A percentile compares a stretch with the other conserved stretches of the same genome.
These are phyloP conservation scores for Neonectria punicea DNA, from an alignment of 2,329 filamentous ascomycete species.

Conservation along the genomic window DNA sequence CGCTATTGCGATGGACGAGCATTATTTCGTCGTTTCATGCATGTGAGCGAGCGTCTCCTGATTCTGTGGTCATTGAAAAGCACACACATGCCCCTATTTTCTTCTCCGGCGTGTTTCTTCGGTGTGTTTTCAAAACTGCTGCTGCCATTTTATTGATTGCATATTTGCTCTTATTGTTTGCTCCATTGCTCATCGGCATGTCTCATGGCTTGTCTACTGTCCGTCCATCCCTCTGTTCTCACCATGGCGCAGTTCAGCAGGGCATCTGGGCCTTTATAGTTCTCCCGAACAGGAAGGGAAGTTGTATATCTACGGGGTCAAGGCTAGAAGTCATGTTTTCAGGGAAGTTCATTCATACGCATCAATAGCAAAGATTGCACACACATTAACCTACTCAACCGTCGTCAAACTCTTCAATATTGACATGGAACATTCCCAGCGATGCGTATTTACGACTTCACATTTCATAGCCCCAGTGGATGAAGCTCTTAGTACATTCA, in stretches of 20 bases:
- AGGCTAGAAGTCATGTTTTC: neutral
- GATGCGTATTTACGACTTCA: neutral
- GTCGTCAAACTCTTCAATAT: neutral
- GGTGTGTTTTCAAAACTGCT: neutral
- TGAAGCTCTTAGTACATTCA: neutral
- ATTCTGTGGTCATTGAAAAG: constrained; percentile 15
- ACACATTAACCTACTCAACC: neutral
- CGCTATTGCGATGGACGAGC: neutral
- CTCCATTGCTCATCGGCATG: neutral
- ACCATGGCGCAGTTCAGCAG: neutral
- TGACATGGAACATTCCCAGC: neutral
- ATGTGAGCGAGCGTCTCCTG: constrained; percentile 25
- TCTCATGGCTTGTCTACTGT: neutral
- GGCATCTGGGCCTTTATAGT: neutral
- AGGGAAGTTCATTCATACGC: neutral
- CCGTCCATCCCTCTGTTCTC: neutral
- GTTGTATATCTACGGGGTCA: neutral
- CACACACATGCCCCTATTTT: neutral
- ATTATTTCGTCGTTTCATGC: constrained; percentile 17
- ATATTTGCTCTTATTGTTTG: neutral
- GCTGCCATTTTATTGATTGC: neutral
- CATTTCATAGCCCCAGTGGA: too few species aligned
- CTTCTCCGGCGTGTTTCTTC: neutral
- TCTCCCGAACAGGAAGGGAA: neutral
- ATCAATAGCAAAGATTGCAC: neutral